Evolutionary conservation across 1,139 yeast genomes (phyloP), one percentile per base, ranked within the genome.

Genomic region (Kurtzmaniella natalensis): DNA sequence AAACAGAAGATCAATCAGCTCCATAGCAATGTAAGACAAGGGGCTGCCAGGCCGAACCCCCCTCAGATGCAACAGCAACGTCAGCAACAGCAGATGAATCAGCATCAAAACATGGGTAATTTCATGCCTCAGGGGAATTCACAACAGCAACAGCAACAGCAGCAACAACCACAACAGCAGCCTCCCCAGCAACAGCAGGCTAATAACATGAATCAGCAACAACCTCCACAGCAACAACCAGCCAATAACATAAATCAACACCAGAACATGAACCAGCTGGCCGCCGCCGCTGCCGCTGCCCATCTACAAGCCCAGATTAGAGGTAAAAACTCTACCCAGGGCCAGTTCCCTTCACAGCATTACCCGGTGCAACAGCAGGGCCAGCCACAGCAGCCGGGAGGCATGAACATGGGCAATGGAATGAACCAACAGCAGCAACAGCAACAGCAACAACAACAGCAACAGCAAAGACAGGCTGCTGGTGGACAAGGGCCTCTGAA

Each of bases 1-100:
- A 64, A 59, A 43, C 66, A 58, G 43, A 68, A 67, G 47, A 60
- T 69, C 28, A 54, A 54, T 10, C 74, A 65, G 45, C 53, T 68
- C 25, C 49, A 68, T 33, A 43, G 47, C 28, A 49, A 50, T 27
- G 41, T 49, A 34, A 40, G 53, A 14, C 32, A 19, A 18, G 33
- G 17, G 17, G 24, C 17, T 15, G 30, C 10, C 14, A 13, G 31
- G 15, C 17, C 19, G 6, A 10, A 20, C 9, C 29, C 17, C 17
- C 35, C 34, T 17, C 40, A 25, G 32, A 31, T 29, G 16, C 31
- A 36, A 33, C 25, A 26, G 23, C 30, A 30, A 24, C 22, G 20
- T 18, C 33, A 28, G 28, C 4, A 28, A 21, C 30, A 35, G 28
- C 31, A 31, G 35, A 5, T 23, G 35, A 20, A 25, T n/a, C 28